These are phyloP conservation scores for Magnolia sinica DNA, from an alignment of 164 flowering plant species.

Conservation along the genomic window DNA sequence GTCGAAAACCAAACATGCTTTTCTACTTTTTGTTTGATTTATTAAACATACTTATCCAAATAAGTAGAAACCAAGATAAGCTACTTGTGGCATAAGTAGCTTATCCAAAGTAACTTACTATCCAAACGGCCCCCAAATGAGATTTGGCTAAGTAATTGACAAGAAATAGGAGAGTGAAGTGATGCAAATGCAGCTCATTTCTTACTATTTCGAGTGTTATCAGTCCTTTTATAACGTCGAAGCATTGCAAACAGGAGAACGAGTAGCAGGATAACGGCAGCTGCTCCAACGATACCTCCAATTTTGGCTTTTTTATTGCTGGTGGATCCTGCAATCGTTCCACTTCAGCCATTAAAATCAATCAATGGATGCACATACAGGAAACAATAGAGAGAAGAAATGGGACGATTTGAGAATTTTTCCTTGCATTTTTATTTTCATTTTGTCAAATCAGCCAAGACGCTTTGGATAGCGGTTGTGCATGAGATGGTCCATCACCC, in stretches of 20 bases:
- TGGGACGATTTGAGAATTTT: background rate
- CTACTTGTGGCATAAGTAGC: too few species aligned
- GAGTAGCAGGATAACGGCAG: constrained; percentile 24
- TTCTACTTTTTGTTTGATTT: too few species aligned
- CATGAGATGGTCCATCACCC: too few species aligned
- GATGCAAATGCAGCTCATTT: background rate
- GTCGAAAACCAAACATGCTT: too few species aligned
- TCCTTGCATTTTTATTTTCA: background rate
- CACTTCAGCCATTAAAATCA: background rate
- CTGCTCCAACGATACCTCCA: constrained; percentile 39
- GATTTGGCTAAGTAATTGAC: too few species aligned
- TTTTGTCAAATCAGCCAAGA: too few species aligned
- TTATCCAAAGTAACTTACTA: too few species aligned
- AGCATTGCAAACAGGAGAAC: constrained; percentile 9
- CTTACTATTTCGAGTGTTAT: background rate
- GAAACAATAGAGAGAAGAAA: background rate
- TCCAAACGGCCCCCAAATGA: too few species aligned
- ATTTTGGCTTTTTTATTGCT: constrained; percentile 29
- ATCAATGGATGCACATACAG: background rate
- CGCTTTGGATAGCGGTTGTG: too few species aligned
- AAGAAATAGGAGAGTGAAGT: too few species aligned
- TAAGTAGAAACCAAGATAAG: too few species aligned
- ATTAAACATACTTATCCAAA: too few species aligned
- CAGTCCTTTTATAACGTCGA: background rate
- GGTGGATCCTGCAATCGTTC: constrained; percentile 26